A percentile compares a stretch with the other conserved stretches of the same genome.
Conservation (phyloP, 805 yeast species). For the Candida ficus region DNA sequence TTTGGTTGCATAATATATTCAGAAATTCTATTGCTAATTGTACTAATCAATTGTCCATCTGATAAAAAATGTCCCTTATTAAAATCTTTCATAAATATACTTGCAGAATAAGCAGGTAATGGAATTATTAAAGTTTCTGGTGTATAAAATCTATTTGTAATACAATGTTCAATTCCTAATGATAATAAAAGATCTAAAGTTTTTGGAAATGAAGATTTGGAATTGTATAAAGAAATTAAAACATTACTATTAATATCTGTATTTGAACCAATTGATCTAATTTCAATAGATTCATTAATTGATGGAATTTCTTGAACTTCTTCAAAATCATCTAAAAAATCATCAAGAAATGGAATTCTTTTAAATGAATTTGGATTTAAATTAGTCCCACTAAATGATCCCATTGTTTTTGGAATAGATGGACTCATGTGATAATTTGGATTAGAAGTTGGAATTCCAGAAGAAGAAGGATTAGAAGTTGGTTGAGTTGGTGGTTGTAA, state of each 20-base stretch:
- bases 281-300: slow-evolving; percentile 9
- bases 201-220: slow-evolving; percentile 18
- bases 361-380: too few relatives aligned
- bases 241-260: slow-evolving; percentile 15
- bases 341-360: slow-evolving; percentile 19
- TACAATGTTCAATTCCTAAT: slow-evolving; percentile 14
- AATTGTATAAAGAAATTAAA: slow-evolving; percentile 14
- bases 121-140: slow-evolving; percentile 21
- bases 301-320: slow-evolving; percentile 16
- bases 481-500: too few relatives aligned
- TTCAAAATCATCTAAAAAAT: slow-evolving; percentile 23
- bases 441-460: too few relatives aligned
- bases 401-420: too few relatives aligned
- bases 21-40: slow-evolving; percentile 16
- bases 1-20: slow-evolving; percentile 16
- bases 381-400: too few relatives aligned
- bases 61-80: slow-evolving; percentile 16
- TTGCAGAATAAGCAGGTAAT: slow-evolving; percentile 19
- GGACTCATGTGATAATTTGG: too few relatives aligned
- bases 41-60: slow-evolving; percentile 14
- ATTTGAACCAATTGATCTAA: slow-evolving; percentile 16
- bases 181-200: slow-evolving; percentile 20
- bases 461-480: too few relatives aligned
- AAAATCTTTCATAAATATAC: slow-evolving; percentile 21
- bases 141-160: slow-evolving; percentile 12